A percentile compares a stretch with the other conserved stretches of the same genome.
phyloP scores from a whole-genome alignment of 2,329 filamentous ascomycete genomes.

The Paracoccidioides lutzii region DNA sequence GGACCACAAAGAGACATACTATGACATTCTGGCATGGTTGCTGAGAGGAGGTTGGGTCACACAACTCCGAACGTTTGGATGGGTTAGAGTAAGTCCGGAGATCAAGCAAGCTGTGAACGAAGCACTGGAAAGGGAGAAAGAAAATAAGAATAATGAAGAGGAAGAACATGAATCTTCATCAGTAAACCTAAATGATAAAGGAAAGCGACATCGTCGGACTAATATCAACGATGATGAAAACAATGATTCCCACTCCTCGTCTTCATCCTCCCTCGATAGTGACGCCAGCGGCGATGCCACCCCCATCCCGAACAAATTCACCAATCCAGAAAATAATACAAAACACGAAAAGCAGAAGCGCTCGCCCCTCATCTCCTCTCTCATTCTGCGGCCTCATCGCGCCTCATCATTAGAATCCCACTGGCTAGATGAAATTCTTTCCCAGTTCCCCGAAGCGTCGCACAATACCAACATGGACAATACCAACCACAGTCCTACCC shows the following conservation, averaged over 20 bases:
- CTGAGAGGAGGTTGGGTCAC: conserved; percentile 88
- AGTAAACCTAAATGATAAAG: not conserved
- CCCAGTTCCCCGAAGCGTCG: conserved; percentile 21
- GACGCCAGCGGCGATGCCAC: conserved; percentile 27
- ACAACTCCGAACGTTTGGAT: conserved; percentile 81
- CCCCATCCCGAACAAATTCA: conserved; percentile 20
- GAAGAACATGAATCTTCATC: conserved; percentile 5
- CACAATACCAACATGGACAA: conserved; percentile 1
- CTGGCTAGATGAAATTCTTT: conserved; percentile 43
- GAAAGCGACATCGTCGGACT: not conserved
- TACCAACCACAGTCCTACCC: not conserved
- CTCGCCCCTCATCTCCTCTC: conserved; percentile 38
- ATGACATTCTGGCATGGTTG: conserved; percentile 86
- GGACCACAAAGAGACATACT: conserved; percentile 74
- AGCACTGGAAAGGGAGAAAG: conserved; percentile 54
- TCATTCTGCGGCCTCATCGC: conserved; percentile 66
- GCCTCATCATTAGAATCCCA: conserved; percentile 66
- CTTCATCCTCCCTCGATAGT: conserved; percentile 26
- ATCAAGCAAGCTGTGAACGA: conserved; percentile 70
- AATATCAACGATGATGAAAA: conserved; percentile 10
- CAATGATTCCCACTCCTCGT: conserved; percentile 21
- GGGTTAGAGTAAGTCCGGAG: conserved; percentile 70
- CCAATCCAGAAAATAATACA: conserved; percentile 12
- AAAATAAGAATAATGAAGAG: conserved; percentile 38
- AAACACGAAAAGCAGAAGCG: not conserved